Evolutionary conservation across 257 asterid genomes (phyloP).

Genomic region (Jaltomata sinuosa): DNA sequence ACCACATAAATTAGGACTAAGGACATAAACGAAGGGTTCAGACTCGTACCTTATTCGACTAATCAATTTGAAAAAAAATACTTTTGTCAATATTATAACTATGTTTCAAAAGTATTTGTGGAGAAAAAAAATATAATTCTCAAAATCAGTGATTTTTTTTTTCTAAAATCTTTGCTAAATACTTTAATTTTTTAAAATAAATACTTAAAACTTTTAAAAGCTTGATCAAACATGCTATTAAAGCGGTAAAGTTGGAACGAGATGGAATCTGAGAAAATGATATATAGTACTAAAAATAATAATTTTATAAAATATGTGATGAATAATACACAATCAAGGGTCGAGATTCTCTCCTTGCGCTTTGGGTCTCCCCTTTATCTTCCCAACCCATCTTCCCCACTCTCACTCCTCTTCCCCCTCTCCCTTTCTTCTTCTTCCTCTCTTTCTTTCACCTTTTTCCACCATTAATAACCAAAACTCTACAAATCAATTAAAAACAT

Average conservation of each 20-base stretch:
- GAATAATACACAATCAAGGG: slow-evolving; percentile 1
- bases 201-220: no score
- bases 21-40: no score
- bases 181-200: no score
- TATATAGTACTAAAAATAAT: background rate
- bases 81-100: no score
- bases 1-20: background rate
- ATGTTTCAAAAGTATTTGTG: no score
- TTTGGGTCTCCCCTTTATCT: background rate
- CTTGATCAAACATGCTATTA: no score
- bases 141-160: no score
- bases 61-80: no score
- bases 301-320: background rate
- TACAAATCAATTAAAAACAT: no score
- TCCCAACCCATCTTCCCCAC: background rate
- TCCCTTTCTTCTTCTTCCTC: background rate
- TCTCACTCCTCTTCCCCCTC: background rate
- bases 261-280: background rate
- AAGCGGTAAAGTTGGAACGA: background rate
- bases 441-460: background rate
- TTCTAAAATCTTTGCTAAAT: no score
- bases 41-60: no score
- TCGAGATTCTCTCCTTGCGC: background rate
- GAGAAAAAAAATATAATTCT: no score
- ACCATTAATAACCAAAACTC: background rate